phyloP scores from a whole-genome alignment of 1,284 basidiomycete species.

The Malassezia sp. region DNA sequence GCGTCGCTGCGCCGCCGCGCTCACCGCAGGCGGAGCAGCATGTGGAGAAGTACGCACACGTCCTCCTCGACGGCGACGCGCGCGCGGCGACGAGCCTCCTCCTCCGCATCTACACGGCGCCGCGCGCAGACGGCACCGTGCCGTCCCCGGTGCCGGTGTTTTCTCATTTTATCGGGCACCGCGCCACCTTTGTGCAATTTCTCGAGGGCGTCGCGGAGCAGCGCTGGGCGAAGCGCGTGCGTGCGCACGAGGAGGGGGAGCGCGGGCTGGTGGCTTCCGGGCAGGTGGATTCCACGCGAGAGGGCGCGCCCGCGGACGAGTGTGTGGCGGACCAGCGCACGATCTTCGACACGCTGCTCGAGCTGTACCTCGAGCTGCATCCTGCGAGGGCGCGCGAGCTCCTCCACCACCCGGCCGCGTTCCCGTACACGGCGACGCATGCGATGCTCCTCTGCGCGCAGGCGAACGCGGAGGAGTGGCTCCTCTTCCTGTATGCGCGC shows the following conservation, averaged over 20 bases:
- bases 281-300: too few relatives aligned
- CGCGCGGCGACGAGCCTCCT: slow-evolving; percentile 78
- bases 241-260: slow-evolving; percentile 6
- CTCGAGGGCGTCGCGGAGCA: slow-evolving; percentile 72
- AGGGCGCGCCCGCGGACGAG: too few relatives aligned
- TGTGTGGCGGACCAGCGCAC: too few relatives aligned
- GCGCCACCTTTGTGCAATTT: slow-evolving; percentile 69
- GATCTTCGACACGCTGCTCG: slow-evolving; percentile 66
- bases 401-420: slow-evolving; percentile 23
- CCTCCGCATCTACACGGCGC: slow-evolving; percentile 48
- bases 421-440: slow-evolving; percentile 81
- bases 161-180: slow-evolving; percentile 85
- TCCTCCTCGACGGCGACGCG: slow-evolving; percentile 65
- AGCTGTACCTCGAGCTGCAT: slow-evolving; percentile 68
- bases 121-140: slow-evolving; percentile 38
- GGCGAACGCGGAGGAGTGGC: slow-evolving; percentile 65
- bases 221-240: slow-evolving; percentile 67
- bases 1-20: too few relatives aligned
- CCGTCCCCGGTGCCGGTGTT: slow-evolving; percentile 81
- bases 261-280: slow-evolving; percentile 15
- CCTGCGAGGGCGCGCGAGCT: slow-evolving; percentile 23
- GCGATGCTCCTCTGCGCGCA: slow-evolving; percentile 85
- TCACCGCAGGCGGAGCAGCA: slow-evolving; percentile 49
- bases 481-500: slow-evolving; percentile 80
- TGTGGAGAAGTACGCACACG: slow-evolving; percentile 44